Evolutionary conservation across 495 filamentous ascomycete species (phyloP).

Genomic region (Lentithecium fluviatile): DNA sequence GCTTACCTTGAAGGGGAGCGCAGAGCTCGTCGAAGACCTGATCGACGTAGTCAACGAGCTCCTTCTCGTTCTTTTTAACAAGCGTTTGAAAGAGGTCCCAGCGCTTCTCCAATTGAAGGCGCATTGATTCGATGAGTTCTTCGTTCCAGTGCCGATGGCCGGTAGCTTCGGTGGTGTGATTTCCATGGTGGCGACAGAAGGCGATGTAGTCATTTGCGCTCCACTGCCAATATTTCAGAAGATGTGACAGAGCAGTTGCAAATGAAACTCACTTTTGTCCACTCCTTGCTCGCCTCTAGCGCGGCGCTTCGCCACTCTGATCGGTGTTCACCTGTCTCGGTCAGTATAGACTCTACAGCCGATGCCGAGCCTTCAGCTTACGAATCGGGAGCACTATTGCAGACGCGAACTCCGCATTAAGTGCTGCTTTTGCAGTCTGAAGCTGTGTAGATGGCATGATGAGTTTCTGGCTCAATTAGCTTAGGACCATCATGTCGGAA

Average conservation of each 20-base stretch:
- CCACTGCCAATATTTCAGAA: constrained; percentile 15
- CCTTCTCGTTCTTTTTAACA: constrained; percentile 7
- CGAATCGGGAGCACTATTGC: constrained; percentile 21
- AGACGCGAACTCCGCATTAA: constrained; percentile 22
- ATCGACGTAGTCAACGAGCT: constrained; percentile 7
- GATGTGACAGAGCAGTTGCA: background rate
- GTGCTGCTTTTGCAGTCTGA: constrained; percentile 4
- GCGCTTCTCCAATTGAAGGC: constrained; percentile 14
- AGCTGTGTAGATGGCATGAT: constrained; percentile 20
- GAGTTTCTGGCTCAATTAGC: constrained; percentile 14
- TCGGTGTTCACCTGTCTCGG: constrained; percentile 14
- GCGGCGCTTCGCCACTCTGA: constrained; percentile 19
- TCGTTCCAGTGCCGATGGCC: constrained; percentile 22
- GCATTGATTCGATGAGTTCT: constrained; percentile 24
- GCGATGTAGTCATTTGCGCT: constrained; percentile 10
- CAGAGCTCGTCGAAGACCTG: constrained; percentile 12
- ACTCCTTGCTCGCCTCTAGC: constrained; percentile 19
- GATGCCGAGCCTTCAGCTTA: background rate
- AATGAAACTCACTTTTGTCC: constrained; percentile 16
- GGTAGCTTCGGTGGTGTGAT: background rate
- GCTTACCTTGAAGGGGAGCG: constrained; percentile 1
- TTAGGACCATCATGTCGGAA: background rate
- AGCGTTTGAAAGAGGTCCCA: constrained; percentile 19
- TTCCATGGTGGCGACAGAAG: constrained; percentile 23
- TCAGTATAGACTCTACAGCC: background rate